These are phyloP conservation scores for Eragrostis tef DNA, from an alignment of 202 grass and related monocot species.

Conservation along the genomic window DNA sequence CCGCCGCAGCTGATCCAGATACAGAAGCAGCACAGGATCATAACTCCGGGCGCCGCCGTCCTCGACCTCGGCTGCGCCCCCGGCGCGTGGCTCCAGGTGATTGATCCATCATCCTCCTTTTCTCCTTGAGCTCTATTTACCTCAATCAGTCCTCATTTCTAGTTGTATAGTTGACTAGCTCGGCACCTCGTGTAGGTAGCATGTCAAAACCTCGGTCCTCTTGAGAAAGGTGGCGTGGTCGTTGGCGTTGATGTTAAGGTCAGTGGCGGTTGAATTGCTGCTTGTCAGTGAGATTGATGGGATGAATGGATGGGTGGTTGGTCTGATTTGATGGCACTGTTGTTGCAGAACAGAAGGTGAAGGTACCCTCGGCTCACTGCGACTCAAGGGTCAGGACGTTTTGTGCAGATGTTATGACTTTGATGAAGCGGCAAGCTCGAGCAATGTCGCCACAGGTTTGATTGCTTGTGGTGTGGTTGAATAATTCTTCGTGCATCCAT, in stretches of 20 bases:
- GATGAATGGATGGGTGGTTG: background rate
- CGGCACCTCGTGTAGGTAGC: conserved; percentile 51
- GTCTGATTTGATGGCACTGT: conserved; percentile 34
- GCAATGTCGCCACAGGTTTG: conserved; percentile 76
- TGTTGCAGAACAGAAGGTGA: conserved; percentile 84
- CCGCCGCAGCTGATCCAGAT: conserved; percentile 77
- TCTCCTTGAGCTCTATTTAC: background rate
- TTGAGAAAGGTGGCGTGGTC: conserved; percentile 67
- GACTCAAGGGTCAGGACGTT: conserved; percentile 75
- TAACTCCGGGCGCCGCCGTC: conserved; percentile 60
- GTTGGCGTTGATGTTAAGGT: conserved; percentile 85
- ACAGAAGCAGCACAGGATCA: conserved; percentile 73
- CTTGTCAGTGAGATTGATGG: background rate
- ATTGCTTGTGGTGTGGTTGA: background rate
- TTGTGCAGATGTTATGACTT: conserved; percentile 66
- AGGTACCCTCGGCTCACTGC: conserved; percentile 81
- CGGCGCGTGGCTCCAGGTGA: conserved; percentile 82
- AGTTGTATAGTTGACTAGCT: background rate
- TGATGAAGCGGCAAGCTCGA: conserved; percentile 67
- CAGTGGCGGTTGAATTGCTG: conserved; percentile 8
- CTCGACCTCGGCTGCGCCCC: conserved; percentile 91
- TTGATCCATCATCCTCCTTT: background rate
- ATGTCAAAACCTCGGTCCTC: conserved; percentile 75
- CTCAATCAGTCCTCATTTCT: background rate
- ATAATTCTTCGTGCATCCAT: background rate